These are phyloP conservation scores for Gymnopilus junonius DNA, from an alignment of 768 basidiomycete genomes.

Conservation along the genomic window DNA sequence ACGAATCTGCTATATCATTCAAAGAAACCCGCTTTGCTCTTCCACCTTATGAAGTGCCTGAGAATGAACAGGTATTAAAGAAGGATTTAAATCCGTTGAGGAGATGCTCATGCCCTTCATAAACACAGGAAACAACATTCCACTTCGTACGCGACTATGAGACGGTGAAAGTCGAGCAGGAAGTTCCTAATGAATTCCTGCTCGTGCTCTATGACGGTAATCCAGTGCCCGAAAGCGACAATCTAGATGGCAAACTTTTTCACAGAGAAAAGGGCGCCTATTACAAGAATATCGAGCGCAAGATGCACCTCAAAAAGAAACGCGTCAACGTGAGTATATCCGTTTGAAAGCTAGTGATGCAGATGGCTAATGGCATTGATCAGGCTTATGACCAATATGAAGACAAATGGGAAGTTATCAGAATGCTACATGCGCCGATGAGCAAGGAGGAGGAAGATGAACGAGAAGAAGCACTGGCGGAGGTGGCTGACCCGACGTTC, in stretches of 20 bases:
- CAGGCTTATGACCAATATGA: conserved; percentile 74
- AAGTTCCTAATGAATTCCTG: conserved; percentile 84
- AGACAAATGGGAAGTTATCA: conserved; percentile 85
- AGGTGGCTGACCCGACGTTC: conserved; percentile 75
- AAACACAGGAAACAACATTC: conserved; percentile 65
- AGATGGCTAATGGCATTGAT: background rate
- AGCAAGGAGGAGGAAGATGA: conserved; percentile 77
- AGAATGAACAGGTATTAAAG: conserved; percentile 57
- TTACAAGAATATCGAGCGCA: conserved; percentile 88
- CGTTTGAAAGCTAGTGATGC: background rate
- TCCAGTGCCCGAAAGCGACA: conserved; percentile 32
- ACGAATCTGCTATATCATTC: conserved; percentile 69
- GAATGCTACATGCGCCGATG: conserved; percentile 72
- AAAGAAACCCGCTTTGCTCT: conserved; percentile 56
- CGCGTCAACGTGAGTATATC: conserved; percentile 66
- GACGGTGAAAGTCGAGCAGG: conserved; percentile 84
- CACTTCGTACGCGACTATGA: conserved; percentile 85
- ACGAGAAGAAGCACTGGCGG: conserved; percentile 76
- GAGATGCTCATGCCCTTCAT: conserved; percentile 1
- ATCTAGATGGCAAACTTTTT: conserved; percentile 30
- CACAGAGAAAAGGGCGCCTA: conserved; percentile 70
- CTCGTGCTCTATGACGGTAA: conserved; percentile 73
- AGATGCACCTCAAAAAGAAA: conserved; percentile 87
- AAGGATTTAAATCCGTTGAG: background rate
- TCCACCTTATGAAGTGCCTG: conserved; percentile 49